A percentile compares a stretch with the other conserved stretches of the same genome.
phyloP scores from a whole-genome alignment of 1,284 basidiomycete species.

The Cryptococcus floricola region DNA sequence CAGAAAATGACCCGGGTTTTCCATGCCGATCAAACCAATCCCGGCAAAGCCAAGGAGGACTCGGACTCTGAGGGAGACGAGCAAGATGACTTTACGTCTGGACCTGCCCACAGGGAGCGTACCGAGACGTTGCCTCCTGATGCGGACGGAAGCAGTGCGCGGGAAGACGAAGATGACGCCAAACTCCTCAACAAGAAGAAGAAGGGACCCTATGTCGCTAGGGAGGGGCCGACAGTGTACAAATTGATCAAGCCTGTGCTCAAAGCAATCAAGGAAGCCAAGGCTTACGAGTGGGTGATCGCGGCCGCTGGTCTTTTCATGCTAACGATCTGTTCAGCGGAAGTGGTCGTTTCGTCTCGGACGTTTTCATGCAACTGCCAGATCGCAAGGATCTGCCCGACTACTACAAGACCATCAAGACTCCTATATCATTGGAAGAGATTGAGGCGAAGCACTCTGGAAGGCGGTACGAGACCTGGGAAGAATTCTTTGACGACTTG shows the following conservation, averaged over 20 bases:
- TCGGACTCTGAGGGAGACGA: slow-evolving; percentile 22
- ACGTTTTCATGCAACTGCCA: slow-evolving; percentile 72
- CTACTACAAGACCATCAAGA: slow-evolving; percentile 82
- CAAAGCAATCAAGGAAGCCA: slow-evolving; percentile 36
- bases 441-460: slow-evolving; percentile 72
- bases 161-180: slow-evolving; percentile 4
- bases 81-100: neutral
- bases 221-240: slow-evolving; percentile 44
- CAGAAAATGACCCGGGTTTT: slow-evolving; percentile 39
- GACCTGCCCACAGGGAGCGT: neutral
- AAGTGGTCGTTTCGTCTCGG: slow-evolving; percentile 64
- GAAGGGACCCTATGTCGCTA: slow-evolving; percentile 43
- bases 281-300: slow-evolving; percentile 35
- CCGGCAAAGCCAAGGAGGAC: slow-evolving; percentile 22
- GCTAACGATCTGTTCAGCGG: slow-evolving; percentile 14
- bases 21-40: slow-evolving; percentile 18
- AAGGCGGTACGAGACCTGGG: slow-evolving; percentile 61
- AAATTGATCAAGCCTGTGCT: slow-evolving; percentile 46
- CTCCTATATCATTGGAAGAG: slow-evolving; percentile 79
- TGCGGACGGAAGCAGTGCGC: slow-evolving; percentile 9
- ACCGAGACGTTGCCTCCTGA: slow-evolving; percentile 6
- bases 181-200: slow-evolving; percentile 16
- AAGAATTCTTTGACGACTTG: slow-evolving; percentile 72
- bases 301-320: neutral
- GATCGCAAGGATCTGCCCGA: slow-evolving; percentile 78